phyloP scores from a whole-genome alignment of 2,329 filamentous ascomycete genomes.

The Penicillium brevicompactum region DNA sequence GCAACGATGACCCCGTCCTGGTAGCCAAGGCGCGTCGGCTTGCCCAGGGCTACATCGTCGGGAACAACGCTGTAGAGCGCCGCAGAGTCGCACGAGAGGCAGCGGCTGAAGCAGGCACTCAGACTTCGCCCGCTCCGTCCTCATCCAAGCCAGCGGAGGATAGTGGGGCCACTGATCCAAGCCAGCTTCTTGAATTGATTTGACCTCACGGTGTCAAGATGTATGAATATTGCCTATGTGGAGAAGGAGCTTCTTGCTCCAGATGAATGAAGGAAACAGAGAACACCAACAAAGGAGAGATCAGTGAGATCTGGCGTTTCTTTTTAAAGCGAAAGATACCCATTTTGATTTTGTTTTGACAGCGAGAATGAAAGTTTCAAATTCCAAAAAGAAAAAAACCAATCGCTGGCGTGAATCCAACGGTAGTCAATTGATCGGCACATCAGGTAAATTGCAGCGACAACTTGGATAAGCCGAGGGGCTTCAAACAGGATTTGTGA shows the following conservation, averaged over 20 bases:
- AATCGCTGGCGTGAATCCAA: background rate
- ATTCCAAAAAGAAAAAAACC: background rate
- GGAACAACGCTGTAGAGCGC: slow-evolving; percentile 45
- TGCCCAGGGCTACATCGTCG: slow-evolving; percentile 56
- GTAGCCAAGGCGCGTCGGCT: slow-evolving; percentile 51
- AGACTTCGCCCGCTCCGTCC: too few species aligned
- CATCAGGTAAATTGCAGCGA: background rate
- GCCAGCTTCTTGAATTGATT: too few species aligned
- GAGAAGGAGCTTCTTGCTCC: too few species aligned
- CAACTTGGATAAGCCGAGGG: too few species aligned
- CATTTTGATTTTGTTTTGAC: background rate
- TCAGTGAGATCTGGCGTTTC: background rate
- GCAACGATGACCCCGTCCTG: slow-evolving; percentile 56
- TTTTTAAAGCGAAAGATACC: slow-evolving; percentile 8
- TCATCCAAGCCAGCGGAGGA: too few species aligned
- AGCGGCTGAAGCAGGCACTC: too few species aligned
- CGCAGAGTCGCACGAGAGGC: too few species aligned
- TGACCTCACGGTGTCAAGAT: too few species aligned
- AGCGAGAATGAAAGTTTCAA: background rate
- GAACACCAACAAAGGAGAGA: background rate
- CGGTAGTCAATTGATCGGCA: background rate
- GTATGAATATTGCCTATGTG: too few species aligned
- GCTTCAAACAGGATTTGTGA: too few species aligned
- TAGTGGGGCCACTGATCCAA: too few species aligned
- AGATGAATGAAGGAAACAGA: background rate